Evolutionary conservation across 257 asterid genomes (phyloP), one percentile per base, ranked within the genome.

Genomic region (Solanum raphanifolium): DNA sequence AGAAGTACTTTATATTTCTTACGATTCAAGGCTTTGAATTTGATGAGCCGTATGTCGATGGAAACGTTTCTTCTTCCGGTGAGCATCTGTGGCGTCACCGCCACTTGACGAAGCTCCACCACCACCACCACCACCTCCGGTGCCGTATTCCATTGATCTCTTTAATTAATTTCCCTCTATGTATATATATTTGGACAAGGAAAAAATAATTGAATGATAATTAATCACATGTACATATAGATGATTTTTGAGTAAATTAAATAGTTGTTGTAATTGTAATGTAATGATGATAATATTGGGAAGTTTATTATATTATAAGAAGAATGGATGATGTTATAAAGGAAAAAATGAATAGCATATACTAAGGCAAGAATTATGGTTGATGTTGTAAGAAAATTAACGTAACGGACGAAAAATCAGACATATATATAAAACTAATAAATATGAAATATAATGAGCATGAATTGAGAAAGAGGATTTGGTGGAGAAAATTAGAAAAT

Each of bases 1-100:
- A 39, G 58, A 15, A 39, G 36, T 23, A 41, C 16, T 23, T 36
- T 2, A 55, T 71, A 60, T 71, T 29, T 71, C 92, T 88, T 89
- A 97, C 99, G 91, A 73, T 93, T 97, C 99, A 29, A 97, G 99
- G 27, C 96, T 89, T 86, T 96, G 98, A 82, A 97, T 97, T 92
- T 97, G 99, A 87, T 95, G 90, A 86, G 98, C 96, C 16, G 98
- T 96, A 92, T 97, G 99, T 1, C 99, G 96, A 86, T 97, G 99
- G 91, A 96, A 96, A 1, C 95, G 92, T 76, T 97, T 96, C 84
- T 93, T 95, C 86, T 92, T 92, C 88, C 93, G 95, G 62, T 90
- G 91, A 88, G 94, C 87, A 76, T 93, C 96, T 55, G 94, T 71
- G 88, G 89, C 90, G 15, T 92, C 94, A 79, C 92, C 94, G 90